phyloP scores from a whole-genome alignment of 148 eudicot species.

The Silene uniflora region DNA sequence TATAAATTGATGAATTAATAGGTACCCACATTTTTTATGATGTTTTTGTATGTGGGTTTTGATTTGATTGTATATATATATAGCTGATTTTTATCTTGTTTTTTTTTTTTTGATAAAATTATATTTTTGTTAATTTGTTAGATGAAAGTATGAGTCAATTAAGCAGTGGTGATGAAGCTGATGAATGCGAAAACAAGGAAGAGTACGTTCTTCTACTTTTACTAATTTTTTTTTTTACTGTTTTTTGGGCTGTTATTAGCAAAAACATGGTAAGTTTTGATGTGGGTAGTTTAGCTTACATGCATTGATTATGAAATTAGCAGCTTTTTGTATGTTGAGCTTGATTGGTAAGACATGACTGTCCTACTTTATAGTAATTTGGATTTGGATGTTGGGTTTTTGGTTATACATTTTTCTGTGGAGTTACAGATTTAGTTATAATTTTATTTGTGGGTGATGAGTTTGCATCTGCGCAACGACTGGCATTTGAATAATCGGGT shows the following conservation, averaged over 20 bases:
- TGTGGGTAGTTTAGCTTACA: too few species aligned
- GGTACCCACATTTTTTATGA: slow-evolving; percentile 12
- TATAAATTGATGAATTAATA: neutral
- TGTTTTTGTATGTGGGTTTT: slow-evolving; percentile 9
- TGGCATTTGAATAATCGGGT: neutral
- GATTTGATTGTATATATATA: slow-evolving; percentile 13
- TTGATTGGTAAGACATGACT: neutral
- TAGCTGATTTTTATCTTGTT: neutral
- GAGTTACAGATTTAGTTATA: too few species aligned
- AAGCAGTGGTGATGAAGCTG: slow-evolving; percentile 22
- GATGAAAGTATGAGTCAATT: slow-evolving; percentile 32
- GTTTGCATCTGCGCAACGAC: neutral
- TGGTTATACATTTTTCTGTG: too few species aligned
- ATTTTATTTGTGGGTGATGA: too few species aligned
- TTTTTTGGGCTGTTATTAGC: neutral
- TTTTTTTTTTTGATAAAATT: neutral
- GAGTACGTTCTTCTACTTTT: slow-evolving; percentile 21
- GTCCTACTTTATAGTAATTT: neutral
- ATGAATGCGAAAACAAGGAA: slow-evolving; percentile 24
- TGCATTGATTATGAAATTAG: neutral
- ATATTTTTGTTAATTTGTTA: slow-evolving; percentile 17
- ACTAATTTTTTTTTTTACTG: neutral
- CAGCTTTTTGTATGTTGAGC: neutral
- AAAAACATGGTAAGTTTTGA: too few species aligned
- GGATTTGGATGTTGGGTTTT: neutral